Evolutionary conservation across 108 stramenopile genomes (phyloP).

Genomic region (Fistulifera solaris): DNA sequence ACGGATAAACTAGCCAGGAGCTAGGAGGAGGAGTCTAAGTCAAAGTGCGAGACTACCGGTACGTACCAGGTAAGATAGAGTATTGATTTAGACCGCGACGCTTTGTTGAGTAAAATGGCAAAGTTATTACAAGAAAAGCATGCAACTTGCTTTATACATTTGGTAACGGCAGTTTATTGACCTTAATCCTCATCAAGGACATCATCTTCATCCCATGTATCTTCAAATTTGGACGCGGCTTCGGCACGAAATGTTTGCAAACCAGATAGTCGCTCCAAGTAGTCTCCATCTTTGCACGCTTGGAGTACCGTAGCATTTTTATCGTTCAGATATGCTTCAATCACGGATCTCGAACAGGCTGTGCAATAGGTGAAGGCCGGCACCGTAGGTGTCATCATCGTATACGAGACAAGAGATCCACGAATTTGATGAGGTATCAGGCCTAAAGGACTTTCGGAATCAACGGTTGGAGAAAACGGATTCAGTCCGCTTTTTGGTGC

Average conservation of each 20-base stretch:
- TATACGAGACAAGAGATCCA: constrained; percentile 84
- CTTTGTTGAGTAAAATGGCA: too few species aligned
- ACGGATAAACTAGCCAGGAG: too few species aligned
- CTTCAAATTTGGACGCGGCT: constrained; percentile 26
- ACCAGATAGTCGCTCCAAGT: constrained; percentile 67
- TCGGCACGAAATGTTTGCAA: constrained; percentile 47
- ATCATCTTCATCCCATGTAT: constrained; percentile 25
- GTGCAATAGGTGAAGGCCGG: constrained; percentile 88
- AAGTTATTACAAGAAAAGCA: too few species aligned
- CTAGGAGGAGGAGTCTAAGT: too few species aligned
- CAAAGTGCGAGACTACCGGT: too few species aligned
- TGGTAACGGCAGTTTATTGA: too few species aligned
- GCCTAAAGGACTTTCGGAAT: constrained; percentile 44
- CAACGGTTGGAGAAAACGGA: constrained; percentile 34
- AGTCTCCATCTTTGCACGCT: constrained; percentile 65
- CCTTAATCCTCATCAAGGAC: not conserved
- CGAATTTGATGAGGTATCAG: constrained; percentile 90
- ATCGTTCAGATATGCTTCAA: constrained; percentile 63
- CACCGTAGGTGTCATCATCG: constrained; percentile 86
- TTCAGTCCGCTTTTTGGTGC: constrained; percentile 14
- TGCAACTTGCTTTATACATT: too few species aligned
- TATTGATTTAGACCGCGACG: too few species aligned
- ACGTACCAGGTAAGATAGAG: too few species aligned
- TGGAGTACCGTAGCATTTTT: constrained; percentile 70
- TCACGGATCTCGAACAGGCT: constrained; percentile 73